These are phyloP conservation scores for Xylaria sp. DNA, from an alignment of 2,329 filamentous ascomycete genomes.

Conservation along the genomic window DNA sequence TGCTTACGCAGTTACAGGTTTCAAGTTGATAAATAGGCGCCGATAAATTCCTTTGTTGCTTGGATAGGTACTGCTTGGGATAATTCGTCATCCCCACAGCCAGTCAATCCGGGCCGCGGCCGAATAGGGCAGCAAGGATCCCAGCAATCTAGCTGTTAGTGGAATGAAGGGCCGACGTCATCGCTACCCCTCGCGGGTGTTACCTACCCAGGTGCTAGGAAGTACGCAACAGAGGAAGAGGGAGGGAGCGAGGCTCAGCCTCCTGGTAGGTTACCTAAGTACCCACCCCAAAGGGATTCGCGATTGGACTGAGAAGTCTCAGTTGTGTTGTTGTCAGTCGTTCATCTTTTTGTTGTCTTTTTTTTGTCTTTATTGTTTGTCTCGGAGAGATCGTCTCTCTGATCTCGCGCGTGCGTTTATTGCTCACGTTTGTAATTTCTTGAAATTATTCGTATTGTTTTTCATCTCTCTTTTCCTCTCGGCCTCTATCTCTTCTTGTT, in stretches of 20 bases:
- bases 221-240: background rate
- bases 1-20: background rate
- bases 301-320: background rate
- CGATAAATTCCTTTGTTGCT: background rate
- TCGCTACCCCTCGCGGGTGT: background rate
- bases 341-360: background rate
- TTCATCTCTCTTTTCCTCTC: background rate
- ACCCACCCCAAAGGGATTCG: background rate
- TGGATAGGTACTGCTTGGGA: background rate
- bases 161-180: slow-evolving; percentile 31
- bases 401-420: slow-evolving; percentile 1
- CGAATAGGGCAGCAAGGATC: slow-evolving; percentile 23
- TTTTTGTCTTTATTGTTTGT: slow-evolving; percentile 4
- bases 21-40: background rate
- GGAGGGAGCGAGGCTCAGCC: slow-evolving; percentile 21
- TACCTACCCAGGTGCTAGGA: too few relatives aligned
- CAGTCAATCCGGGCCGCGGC: slow-evolving; percentile 10
- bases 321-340: background rate
- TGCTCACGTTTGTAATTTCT: background rate
- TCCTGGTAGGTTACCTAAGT: too few relatives aligned
- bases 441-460: background rate
- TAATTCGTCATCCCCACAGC: slow-evolving; percentile 2
- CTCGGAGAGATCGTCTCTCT: background rate
- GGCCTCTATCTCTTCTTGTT: too few relatives aligned
- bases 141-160: slow-evolving; percentile 1